These are phyloP conservation scores for Fusarium guadeloupense DNA, from an alignment of 2,329 filamentous ascomycete genomes.

Conservation along the genomic window DNA sequence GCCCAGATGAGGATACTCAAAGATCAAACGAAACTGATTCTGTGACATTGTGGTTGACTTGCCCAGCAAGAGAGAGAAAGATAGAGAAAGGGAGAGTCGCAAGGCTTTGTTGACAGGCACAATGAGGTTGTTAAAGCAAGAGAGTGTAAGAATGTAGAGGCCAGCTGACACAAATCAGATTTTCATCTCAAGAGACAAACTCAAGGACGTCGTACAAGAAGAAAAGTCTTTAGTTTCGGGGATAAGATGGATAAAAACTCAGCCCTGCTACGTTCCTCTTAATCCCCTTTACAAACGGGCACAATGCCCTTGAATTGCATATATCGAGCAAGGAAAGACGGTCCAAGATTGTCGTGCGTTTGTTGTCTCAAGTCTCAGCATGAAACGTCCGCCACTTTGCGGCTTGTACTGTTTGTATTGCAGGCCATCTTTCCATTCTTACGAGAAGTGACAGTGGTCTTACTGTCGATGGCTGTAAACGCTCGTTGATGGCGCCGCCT, in stretches of 20 bases:
- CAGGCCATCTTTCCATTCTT: background rate
- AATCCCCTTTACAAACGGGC: background rate
- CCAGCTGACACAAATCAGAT: background rate
- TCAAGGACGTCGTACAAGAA: background rate
- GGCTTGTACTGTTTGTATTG: background rate
- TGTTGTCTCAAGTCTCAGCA: slow-evolving; percentile 12
- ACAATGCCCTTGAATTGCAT: background rate
- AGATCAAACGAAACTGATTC: background rate
- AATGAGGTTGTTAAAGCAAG: background rate
- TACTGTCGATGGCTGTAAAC: slow-evolving; percentile 6
- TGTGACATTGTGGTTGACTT: background rate
- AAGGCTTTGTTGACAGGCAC: background rate
- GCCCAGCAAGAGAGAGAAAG: background rate
- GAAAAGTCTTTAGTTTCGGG: background rate
- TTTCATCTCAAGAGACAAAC: background rate
- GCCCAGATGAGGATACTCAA: slow-evolving; percentile 6
- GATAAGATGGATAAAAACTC: background rate
- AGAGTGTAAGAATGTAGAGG: background rate
- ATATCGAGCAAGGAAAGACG: background rate
- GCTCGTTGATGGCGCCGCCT: slow-evolving; percentile 26
- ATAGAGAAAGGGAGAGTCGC: background rate
- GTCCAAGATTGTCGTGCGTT: background rate
- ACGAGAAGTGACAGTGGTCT: slow-evolving; percentile 11
- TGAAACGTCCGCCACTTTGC: background rate
- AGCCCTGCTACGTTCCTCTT: background rate